phyloP scores from a whole-genome alignment of 345 rosid genomes.

The Gossypium thurberi region DNA sequence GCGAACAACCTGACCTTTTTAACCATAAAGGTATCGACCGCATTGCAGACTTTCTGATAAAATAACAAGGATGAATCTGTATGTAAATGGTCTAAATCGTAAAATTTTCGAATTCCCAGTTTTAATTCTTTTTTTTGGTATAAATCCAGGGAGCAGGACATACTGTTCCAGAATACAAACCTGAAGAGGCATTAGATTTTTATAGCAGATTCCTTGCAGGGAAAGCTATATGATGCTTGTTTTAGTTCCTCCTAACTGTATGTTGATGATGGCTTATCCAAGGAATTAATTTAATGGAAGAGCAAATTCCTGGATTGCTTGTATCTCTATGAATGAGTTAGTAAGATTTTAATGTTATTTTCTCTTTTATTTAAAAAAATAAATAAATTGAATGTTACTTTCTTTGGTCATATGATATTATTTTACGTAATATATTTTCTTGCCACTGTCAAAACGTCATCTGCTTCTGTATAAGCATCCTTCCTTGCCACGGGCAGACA shows the following conservation, averaged over 20 bases:
- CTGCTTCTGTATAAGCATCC: no score
- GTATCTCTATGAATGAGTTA: neutral
- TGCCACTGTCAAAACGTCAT: no score
- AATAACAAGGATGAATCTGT: neutral
- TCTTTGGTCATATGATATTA: neutral
- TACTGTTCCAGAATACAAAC: conserved; percentile 84
- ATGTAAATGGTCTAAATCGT: neutral
- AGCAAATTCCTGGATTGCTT: neutral
- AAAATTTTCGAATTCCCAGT: neutral
- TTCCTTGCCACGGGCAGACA: no score
- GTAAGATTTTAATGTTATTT: no score
- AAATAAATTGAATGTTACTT: no score
- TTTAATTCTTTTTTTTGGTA: neutral
- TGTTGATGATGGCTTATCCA: no score
- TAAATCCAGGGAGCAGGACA: conserved; percentile 79
- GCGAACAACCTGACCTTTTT: conserved; percentile 72
- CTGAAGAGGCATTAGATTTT: conserved; percentile 65
- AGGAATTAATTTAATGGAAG: neutral
- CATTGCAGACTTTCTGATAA: neutral
- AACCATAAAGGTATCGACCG: conserved; percentile 54
- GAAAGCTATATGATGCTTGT: conserved; percentile 28
- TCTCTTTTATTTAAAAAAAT: no score
- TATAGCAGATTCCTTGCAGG: conserved; percentile 70
- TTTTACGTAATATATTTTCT: no score
- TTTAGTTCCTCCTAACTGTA: no score